Evolutionary conservation across 2,329 filamentous ascomycete genomes (phyloP).

Genomic region (Sporothrix dimorphospora): DNA sequence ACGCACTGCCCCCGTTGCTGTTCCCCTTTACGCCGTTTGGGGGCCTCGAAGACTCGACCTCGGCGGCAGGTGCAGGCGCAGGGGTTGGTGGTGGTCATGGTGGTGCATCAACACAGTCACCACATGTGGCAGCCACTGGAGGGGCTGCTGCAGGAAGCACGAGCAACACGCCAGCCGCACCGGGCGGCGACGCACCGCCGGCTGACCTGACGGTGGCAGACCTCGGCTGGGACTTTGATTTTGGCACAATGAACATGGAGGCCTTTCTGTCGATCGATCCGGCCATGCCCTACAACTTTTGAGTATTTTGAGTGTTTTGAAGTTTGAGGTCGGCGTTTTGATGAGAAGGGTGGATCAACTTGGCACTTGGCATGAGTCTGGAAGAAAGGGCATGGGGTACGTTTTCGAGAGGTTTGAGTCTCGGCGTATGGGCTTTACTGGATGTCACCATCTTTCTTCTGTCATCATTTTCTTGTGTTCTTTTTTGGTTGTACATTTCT

Average conservation of each 20-base stretch:
- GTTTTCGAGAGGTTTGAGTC: too few species aligned
- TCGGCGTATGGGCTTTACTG: too few species aligned
- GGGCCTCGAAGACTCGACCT: slow-evolving; percentile 21
- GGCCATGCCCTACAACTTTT: slow-evolving; percentile 27
- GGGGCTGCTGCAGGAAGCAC: not conserved
- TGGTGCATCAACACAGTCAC: not conserved
- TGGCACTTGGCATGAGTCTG: too few species aligned
- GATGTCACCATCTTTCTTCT: too few species aligned
- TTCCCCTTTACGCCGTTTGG: slow-evolving; percentile 28
- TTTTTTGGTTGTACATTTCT: not conserved
- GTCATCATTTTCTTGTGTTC: too few species aligned
- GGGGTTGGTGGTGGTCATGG: not conserved
- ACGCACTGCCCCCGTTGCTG: slow-evolving; percentile 23
- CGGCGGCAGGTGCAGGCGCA: not conserved
- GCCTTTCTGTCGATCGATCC: slow-evolving; percentile 33
- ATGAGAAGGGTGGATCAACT: too few species aligned
- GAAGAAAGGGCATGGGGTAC: too few species aligned
- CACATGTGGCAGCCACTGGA: not conserved
- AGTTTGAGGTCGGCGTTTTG: too few species aligned
- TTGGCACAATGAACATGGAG: slow-evolving; percentile 34
- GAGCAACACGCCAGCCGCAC: not conserved
- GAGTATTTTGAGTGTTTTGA: not conserved
- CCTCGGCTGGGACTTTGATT: slow-evolving; percentile 34
- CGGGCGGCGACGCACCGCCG: not conserved
- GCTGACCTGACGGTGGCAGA: slow-evolving; percentile 32